Percentiles rank a stretch among this genome's conserved stretches.
phyloP scores from a whole-genome alignment of 352 stramenopile genomes.

The Phytophthora litchii region DNA sequence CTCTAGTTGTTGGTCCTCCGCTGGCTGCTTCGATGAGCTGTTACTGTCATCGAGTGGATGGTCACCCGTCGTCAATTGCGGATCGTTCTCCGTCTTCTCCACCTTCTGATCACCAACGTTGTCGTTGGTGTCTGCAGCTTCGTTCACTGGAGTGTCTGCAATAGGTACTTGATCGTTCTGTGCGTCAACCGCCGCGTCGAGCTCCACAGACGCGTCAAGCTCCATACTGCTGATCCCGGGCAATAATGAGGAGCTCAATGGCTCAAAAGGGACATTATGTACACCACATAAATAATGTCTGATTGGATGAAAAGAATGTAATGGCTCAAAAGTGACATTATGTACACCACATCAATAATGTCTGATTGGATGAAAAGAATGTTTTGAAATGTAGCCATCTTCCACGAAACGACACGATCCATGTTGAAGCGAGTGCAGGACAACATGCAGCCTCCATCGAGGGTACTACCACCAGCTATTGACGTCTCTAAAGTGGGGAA shows the following conservation, averaged over 20 bases:
- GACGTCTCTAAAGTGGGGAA: not conserved
- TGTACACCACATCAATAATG: slow-evolving; percentile 3
- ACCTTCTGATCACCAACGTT: not conserved
- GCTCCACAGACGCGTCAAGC: slow-evolving; percentile 11
- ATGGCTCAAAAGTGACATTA: slow-evolving; percentile 1
- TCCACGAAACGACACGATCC: slow-evolving; percentile 11
- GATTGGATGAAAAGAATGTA: slow-evolving; percentile 25
- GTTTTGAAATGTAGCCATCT: slow-evolving; percentile 20
- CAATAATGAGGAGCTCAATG: slow-evolving; percentile 14
- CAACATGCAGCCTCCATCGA: slow-evolving; percentile 1
- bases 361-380: slow-evolving; percentile 25
- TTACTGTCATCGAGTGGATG: slow-evolving; percentile 6
- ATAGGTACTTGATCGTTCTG: not conserved
- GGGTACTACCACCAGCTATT: not conserved
- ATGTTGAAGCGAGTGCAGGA: not conserved
- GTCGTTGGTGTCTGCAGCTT: not conserved
- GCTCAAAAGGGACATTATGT: slow-evolving; percentile 13
- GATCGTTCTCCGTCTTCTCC: not conserved
- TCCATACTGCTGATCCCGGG: slow-evolving; percentile 29
- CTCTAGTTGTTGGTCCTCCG: not conserved
- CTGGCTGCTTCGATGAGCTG: slow-evolving; percentile 5
- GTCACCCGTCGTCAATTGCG: slow-evolving; percentile 4
- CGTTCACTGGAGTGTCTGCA: not conserved
- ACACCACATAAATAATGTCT: not conserved
- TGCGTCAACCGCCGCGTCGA: not conserved